Percentiles rank a stretch among this genome's conserved stretches.
These are phyloP conservation scores for Mortierella hygrophila DNA, from an alignment of 192 early-diverging fungal genomes.

Conservation along the genomic window DNA sequence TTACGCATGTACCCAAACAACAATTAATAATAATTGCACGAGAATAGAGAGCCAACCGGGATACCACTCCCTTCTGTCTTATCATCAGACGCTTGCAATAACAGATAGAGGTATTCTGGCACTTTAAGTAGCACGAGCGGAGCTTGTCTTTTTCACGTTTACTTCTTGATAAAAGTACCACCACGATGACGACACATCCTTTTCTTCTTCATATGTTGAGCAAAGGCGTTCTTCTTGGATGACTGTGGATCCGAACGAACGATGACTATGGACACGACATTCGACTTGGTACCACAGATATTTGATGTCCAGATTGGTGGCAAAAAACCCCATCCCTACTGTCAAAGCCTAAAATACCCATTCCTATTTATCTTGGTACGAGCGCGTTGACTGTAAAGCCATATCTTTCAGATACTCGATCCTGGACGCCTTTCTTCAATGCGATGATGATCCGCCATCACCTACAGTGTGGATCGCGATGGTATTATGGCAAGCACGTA, in stretches of 20 bases:
- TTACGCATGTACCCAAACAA: background rate
- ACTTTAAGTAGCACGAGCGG: background rate
- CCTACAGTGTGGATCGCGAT: no score
- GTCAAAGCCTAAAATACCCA: background rate
- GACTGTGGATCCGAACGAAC: background rate
- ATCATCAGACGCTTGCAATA: background rate
- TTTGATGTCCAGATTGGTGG: background rate
- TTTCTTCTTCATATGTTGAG: background rate
- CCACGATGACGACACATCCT: background rate
- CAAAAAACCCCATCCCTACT: background rate
- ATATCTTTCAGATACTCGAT: no score
- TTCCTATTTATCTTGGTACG: no score
- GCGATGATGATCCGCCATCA: no score
- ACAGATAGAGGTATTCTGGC: background rate
- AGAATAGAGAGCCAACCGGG: background rate
- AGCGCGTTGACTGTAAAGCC: no score
- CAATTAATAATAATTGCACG: background rate
- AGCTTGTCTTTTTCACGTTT: background rate
- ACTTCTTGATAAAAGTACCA: background rate
- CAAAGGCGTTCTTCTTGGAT: background rate
- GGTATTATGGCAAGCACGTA: no score
- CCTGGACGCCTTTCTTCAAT: no score
- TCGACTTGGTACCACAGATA: no score
- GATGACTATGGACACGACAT: background rate
- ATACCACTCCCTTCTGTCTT: background rate